Evolutionary conservation across 306 rosid genomes (phyloP), one percentile per base, ranked within the genome.

Genomic region (Crotalaria pallida): DNA sequence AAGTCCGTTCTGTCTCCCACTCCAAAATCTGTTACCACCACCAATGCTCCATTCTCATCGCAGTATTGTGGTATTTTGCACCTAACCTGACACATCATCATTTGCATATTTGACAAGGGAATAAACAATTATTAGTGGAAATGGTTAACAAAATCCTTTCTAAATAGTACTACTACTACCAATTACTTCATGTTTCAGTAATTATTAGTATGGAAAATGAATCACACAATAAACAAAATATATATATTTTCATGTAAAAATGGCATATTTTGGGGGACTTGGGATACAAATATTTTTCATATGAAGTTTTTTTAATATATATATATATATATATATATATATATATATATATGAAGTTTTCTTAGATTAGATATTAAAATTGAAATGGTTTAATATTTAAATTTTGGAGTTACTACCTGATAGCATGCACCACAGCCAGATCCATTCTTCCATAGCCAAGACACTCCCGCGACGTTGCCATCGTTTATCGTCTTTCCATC

Each of bases 341-440:
- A n/a, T n/a, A n/a, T n/a, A n/a, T n/a, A n/a, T n/a, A n/a, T n/a
- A n/a, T n/a, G n/a, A n/a, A n/a, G n/a, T 41, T 63, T 63, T 45
- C 16, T 10, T 65, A 16, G 11, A 56, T 24, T 24, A 24, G 13
- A 27, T 21, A 21, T 27, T 27, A 29, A 70, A 43, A 38, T 24
- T 62, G 7, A 44, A 31, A 10, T 15, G 12, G 38, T 48, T 10
- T 23, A 23, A 17, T 61, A 4, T 12, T 23, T 23, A 1, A 58
- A 15, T 15, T 7, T 33, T 19, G 15, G 41, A 40, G 76, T 34
- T 63, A 90, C 98, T 63, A 90, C 98, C 86, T 91, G 92, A 58
- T 94, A 94, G 71, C 99, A 94, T 58, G 86, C 95, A 67, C 99
- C 99, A 61, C 97, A 94, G 19, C 96, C 99, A 67, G 89, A 53